Percentiles rank a stretch among this genome's conserved stretches.
phyloP scores from a whole-genome alignment of 116 monocot species.

The Papilionanthe hybrid region DNA sequence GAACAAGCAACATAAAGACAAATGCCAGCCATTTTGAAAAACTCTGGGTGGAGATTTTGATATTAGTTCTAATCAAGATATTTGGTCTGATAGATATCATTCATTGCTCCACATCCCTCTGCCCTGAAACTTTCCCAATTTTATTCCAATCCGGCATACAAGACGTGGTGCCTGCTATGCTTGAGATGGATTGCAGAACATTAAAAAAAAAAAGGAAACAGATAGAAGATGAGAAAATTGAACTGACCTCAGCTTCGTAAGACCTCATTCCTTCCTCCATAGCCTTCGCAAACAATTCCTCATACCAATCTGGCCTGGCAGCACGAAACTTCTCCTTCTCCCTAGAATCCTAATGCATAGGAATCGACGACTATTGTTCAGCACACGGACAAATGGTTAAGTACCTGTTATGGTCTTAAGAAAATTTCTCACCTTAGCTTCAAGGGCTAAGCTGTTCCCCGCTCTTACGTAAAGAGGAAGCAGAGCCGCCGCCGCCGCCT shows the following conservation, averaged over 20 bases:
- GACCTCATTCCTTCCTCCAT: conserved; percentile 41
- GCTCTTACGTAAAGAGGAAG: background rate
- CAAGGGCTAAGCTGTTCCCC: background rate
- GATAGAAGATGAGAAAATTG: background rate
- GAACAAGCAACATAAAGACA: no score
- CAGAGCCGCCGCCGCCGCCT: conserved; percentile 11
- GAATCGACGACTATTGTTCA: background rate
- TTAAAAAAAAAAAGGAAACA: background rate
- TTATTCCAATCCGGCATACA: no score
- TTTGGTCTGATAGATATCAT: no score
- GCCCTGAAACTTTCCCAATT: no score
- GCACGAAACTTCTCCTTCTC: conserved; percentile 37
- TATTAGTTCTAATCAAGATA: no score
- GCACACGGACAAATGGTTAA: background rate
- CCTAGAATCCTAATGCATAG: conserved; percentile 10
- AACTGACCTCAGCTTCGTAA: conserved; percentile 62
- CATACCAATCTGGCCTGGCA: conserved; percentile 62
- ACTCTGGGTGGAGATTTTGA: no score
- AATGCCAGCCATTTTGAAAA: no score
- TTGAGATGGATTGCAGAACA: background rate
- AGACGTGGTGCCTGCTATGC: background rate
- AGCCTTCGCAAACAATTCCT: conserved; percentile 47
- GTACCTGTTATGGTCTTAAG: background rate
- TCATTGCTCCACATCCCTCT: no score
- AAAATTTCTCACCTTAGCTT: conserved; percentile 9